Evolutionary conservation across 352 stramenopile genomes (phyloP).

Genomic region (Thalassiosira sp.): DNA sequence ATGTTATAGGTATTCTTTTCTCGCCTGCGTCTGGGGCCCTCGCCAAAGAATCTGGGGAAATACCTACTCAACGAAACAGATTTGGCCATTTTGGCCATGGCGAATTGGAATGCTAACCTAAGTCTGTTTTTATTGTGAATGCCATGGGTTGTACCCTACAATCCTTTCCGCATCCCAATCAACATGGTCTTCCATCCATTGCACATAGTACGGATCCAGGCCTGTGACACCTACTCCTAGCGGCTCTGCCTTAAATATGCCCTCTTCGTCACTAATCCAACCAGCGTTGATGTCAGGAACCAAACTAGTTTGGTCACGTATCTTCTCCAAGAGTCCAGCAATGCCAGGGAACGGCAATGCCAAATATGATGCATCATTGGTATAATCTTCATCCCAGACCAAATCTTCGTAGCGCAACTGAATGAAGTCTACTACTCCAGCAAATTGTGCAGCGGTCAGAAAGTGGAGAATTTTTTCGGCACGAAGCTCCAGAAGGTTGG

Average conservation of each 20-base stretch:
- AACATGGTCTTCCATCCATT: constrained; percentile 53
- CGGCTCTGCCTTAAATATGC: constrained; percentile 25
- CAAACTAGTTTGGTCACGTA: constrained; percentile 42
- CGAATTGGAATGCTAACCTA: no score
- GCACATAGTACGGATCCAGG: constrained; percentile 45
- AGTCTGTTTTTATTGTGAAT: background rate
- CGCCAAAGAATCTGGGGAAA: no score
- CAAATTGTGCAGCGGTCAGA: constrained; percentile 33
- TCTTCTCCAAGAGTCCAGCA: constrained; percentile 47
- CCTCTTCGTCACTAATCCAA: constrained; percentile 45
- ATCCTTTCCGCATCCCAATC: constrained; percentile 52
- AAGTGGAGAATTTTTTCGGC: constrained; percentile 58
- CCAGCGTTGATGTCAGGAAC: constrained; percentile 36
- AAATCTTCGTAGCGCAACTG: constrained; percentile 55
- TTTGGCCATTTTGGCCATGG: no score
- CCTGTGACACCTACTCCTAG: constrained; percentile 27
- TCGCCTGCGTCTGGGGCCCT: no score
- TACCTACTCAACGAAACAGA: no score
- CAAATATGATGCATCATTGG: constrained; percentile 24
- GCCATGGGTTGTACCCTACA: constrained; percentile 42
- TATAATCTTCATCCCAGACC: constrained; percentile 37
- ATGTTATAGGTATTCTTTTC: no score
- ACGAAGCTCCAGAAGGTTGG: constrained; percentile 43
- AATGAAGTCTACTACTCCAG: constrained; percentile 41
- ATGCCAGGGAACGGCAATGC: constrained; percentile 44